A percentile compares a stretch with the other conserved stretches of the same genome.
These are phyloP conservation scores for Fomitopsis pinicola DNA, from an alignment of 1,284 basidiomycete species.

Conservation along the genomic window DNA sequence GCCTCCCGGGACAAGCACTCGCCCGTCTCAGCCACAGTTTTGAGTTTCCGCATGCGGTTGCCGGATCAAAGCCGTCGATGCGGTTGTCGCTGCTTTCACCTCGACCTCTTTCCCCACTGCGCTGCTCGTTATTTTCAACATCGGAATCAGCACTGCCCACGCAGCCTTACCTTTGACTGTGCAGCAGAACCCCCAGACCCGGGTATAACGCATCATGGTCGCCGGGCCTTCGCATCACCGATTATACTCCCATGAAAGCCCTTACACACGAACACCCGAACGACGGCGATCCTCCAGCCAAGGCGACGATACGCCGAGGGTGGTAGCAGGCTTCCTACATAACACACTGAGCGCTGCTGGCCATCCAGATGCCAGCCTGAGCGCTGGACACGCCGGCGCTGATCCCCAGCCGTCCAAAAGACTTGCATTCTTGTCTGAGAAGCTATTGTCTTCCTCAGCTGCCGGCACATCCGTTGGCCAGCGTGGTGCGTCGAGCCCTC, in stretches of 20 bases:
- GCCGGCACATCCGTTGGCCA: conserved; percentile 12
- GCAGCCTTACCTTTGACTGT: neutral
- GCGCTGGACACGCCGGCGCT: conserved; percentile 5
- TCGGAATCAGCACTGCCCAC: neutral
- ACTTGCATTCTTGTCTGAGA: conserved; percentile 30
- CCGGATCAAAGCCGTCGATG: too few species aligned
- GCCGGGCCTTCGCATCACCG: conserved; percentile 4
- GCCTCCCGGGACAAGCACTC: too few species aligned
- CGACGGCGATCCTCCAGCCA: conserved; percentile 26
- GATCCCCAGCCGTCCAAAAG: conserved; percentile 16
- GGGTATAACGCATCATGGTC: neutral
- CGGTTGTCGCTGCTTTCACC: neutral
- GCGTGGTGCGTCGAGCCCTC: conserved; percentile 19
- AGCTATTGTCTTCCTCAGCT: conserved; percentile 22
- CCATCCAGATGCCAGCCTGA: neutral
- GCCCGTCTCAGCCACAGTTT: too few species aligned
- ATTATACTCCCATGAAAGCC: conserved; percentile 15
- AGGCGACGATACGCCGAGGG: conserved; percentile 22
- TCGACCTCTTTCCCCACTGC: neutral
- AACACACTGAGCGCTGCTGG: neutral
- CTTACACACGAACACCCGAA: conserved; percentile 15
- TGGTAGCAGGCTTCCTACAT: conserved; percentile 8
- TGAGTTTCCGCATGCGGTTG: too few species aligned
- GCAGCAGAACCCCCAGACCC: neutral
- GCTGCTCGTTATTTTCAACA: neutral